A percentile compares a stretch with the other conserved stretches of the same genome.
phyloP scores from a whole-genome alignment of 306 rosid species.

The Quercus glauca region DNA sequence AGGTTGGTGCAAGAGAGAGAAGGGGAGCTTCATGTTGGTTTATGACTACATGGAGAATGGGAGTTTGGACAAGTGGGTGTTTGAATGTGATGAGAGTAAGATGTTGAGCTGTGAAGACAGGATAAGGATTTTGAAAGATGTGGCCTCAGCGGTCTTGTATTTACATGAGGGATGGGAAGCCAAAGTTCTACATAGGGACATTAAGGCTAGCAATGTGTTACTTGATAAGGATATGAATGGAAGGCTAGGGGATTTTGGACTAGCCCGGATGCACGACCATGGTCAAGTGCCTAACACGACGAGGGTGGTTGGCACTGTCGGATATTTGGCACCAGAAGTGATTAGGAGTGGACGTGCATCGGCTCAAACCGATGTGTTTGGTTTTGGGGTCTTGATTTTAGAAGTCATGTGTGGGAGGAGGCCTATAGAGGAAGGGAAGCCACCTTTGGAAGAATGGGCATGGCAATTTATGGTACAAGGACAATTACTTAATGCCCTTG shows the following conservation, averaged over 20 bases:
- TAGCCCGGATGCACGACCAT: conserved; percentile 67
- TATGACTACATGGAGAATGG: conserved; percentile 92
- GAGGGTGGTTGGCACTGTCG: conserved; percentile 70
- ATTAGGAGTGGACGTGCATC: conserved; percentile 67
- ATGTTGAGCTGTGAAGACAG: conserved; percentile 50
- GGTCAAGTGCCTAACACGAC: conserved; percentile 65
- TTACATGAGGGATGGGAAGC: conserved; percentile 94
- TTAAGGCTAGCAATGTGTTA: conserved; percentile 83
- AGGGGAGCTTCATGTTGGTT: conserved; percentile 56
- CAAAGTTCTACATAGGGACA: conserved; percentile 75
- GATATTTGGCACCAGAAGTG: conserved; percentile 82
- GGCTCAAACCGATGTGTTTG: conserved; percentile 62
- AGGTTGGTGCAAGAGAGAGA: conserved; percentile 85
- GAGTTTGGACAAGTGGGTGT: conserved; percentile 69
- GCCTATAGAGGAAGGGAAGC: conserved; percentile 72
- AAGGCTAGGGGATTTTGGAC: conserved; percentile 77
- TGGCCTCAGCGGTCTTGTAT: conserved; percentile 64
- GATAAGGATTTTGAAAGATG: conserved; percentile 62
- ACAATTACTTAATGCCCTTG: conserved; percentile 44
- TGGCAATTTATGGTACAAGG: conserved; percentile 55
- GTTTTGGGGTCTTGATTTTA: conserved; percentile 69
- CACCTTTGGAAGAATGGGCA: conserved; percentile 56
- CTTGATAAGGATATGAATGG: conserved; percentile 83
- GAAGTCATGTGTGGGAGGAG: conserved; percentile 90
- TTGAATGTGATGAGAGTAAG: conserved; percentile 44